Percentiles rank a stretch among this genome's conserved stretches.
These are phyloP conservation scores for Colletotrichum melonis DNA, from an alignment of 2,329 filamentous ascomycete species.

Conservation along the genomic window DNA sequence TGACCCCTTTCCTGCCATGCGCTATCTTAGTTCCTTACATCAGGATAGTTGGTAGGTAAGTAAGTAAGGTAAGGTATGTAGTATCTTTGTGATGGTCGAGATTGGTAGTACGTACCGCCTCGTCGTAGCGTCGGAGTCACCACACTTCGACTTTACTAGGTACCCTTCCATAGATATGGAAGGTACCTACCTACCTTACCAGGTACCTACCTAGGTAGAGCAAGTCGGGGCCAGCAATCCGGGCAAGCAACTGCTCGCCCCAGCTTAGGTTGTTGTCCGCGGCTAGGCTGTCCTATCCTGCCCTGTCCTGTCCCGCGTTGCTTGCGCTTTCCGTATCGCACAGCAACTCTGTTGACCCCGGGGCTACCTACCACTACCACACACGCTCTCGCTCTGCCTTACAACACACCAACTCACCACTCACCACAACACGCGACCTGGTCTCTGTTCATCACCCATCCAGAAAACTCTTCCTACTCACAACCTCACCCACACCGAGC, in stretches of 20 bases:
- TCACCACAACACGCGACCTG: slow-evolving; percentile 33
- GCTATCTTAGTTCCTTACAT: not conserved
- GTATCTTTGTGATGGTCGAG: not conserved
- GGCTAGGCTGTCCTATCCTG: slow-evolving; percentile 16
- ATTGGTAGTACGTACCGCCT: slow-evolving; percentile 9
- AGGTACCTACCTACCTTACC: too few species aligned
- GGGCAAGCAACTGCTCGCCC: slow-evolving; percentile 8
- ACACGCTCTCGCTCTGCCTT: not conserved
- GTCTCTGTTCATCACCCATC: slow-evolving; percentile 17
- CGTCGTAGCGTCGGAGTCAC: not conserved
- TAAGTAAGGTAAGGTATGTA: not conserved
- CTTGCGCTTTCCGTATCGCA: slow-evolving; percentile 25
- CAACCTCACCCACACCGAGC: slow-evolving; percentile 29
- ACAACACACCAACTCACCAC: not conserved
- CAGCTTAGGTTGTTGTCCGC: not conserved
- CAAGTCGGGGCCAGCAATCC: not conserved
- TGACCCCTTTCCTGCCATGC: not conserved
- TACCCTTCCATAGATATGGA: too few species aligned
- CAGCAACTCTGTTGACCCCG: not conserved
- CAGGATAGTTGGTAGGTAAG: not conserved
- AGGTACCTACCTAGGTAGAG: not conserved
- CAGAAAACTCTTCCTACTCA: slow-evolving; percentile 35
- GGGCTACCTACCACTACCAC: not conserved
- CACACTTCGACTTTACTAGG: not conserved
- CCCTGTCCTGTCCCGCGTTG: slow-evolving; percentile 23